Evolutionary conservation across 768 basidiomycete genomes (phyloP), one percentile per base, ranked within the genome.

Genomic region (Mrakia hoshinonis): DNA sequence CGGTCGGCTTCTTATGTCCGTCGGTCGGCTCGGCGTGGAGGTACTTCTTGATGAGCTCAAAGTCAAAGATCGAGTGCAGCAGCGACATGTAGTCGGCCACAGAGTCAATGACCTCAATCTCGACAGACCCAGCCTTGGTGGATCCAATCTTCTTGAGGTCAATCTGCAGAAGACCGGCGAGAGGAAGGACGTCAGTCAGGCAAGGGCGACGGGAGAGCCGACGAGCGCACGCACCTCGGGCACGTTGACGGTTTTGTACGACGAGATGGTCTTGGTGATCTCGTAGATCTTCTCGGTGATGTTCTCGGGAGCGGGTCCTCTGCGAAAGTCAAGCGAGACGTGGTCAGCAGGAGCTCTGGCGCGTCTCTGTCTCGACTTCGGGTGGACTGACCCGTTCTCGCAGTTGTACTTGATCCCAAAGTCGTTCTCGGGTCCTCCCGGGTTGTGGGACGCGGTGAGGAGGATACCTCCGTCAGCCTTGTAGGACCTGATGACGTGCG

Each of bases 351-450:
- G 15, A 61, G 58, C 58, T 38, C 58, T 12, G 15, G 36, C 10
- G 3, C 55, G 29, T 43, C 47, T 48, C 26, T 18, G 13, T 29
- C 29, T 26, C 34, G 31, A 11, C 34, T 36, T 61, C 58, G 11
- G 31, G 31, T 36, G 36, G 4, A 66, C 70, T 54, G 22, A 71
- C 70, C 96, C 96, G 76, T 99, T 99, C 48, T 89, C 88, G 61
- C 92, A 89, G 81, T 99, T 99, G 84, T 96, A 99, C 82, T 99
- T 98, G 86, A 99, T 97, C 61, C 96, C 96, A 79, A 98, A 99
- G 81, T 99, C 96, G 76, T 90, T 89, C 78, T 92, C 85, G n/a
- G 96, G 96, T 29, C 96, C 96, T 68, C 96, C 96, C 22, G 96
- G 94, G 81, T 99, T 99, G 84, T 99, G 96, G 73, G 87, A 89